Base-by-base conservation (phyloP, 495 filamentous ascomycete genomes). In the Aspergillus ostianus region DNA sequence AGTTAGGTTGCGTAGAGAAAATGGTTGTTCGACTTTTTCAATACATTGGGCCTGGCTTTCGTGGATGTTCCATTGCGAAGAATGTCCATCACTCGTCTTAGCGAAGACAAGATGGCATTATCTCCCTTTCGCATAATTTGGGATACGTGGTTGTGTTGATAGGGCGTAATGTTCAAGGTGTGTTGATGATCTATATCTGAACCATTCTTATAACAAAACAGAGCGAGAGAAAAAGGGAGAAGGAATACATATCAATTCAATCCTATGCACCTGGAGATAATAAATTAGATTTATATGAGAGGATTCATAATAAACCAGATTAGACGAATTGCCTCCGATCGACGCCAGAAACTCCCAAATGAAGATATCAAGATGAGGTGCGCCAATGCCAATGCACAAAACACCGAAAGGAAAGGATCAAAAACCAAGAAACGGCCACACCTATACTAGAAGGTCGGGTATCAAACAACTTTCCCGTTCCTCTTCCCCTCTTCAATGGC, bases 341-440 rank as follows among this genome's bases (percentile, higher is more conserved):
- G 36, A 41, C 36, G 15, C 36, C 36, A 41, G 10, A 41, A 41
- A 13, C 13, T 17, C 36, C 36, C 36, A 15, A 41, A 17, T 13
- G 3, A 12, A 15, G 8, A 41, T 17, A 1, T 15, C 36, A 41
- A 41, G 29, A 41, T 12, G 10, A 41, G 36, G 36, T 20, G 19
- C 57, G 57, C 51, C 56, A 44, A 19, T 17, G 46, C 52, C 51
- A 17, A 63, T 59, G 61, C 56, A 51, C 18, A 49, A 15, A 49
- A 49, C 6, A 49, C 18, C 19, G 4, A 20, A 3, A 49, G 10
- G 47, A 21, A 20, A 49, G 18, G 12, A 20, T 10, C 46, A n/a
- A 49, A 8, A 49, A 9, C 50, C 27, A 53, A 32, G 15, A 53
- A 0, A 60, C 51, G 47, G 57, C 29, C 30, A 29, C 18, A 32